Percentiles rank a stretch among this genome's conserved stretches.
These are phyloP conservation scores for Falciphora oryzae DNA, from an alignment of 2,329 filamentous ascomycete genomes.

Conservation along the genomic window DNA sequence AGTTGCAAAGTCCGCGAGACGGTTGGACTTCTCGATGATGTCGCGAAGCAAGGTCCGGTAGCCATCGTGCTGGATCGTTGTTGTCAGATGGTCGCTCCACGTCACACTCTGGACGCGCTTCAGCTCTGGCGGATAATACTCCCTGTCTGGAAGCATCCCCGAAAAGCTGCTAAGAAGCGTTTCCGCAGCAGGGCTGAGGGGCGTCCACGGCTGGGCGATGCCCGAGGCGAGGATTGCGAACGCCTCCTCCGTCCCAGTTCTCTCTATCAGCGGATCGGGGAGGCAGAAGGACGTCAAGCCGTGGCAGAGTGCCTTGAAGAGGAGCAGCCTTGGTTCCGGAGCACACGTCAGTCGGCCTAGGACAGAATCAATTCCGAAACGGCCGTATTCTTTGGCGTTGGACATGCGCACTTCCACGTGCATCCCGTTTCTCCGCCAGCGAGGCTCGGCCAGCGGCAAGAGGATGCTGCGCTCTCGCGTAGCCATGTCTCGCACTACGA, in stretches of 20 bases:
- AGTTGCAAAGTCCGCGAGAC: too few species aligned
- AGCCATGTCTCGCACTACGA: constrained; percentile 44
- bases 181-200: constrained; percentile 49
- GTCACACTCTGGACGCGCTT: constrained; percentile 48
- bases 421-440: constrained; percentile 23
- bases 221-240: constrained; percentile 43
- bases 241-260: constrained; percentile 58
- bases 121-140: constrained; percentile 48
- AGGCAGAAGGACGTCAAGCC: constrained; percentile 53
- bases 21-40: too few species aligned
- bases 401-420: constrained; percentile 38
- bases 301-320: constrained; percentile 32
- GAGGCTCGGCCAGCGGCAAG: constrained; percentile 39
- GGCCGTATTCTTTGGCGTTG: constrained; percentile 35
- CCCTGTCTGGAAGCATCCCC: constrained; percentile 49
- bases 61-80: too few species aligned
- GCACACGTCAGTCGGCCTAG: constrained; percentile 42
- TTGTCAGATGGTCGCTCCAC: constrained; percentile 21
- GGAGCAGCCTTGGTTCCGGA: neutral
- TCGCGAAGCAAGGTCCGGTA: too few species aligned
- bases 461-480: constrained; percentile 44
- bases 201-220: constrained; percentile 42
- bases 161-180: constrained; percentile 50
- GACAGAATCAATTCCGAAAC: constrained; percentile 46
- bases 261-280: constrained; percentile 50